Evolutionary conservation across 768 basidiomycete genomes (phyloP).

Genomic region (Suillus americanus): DNA sequence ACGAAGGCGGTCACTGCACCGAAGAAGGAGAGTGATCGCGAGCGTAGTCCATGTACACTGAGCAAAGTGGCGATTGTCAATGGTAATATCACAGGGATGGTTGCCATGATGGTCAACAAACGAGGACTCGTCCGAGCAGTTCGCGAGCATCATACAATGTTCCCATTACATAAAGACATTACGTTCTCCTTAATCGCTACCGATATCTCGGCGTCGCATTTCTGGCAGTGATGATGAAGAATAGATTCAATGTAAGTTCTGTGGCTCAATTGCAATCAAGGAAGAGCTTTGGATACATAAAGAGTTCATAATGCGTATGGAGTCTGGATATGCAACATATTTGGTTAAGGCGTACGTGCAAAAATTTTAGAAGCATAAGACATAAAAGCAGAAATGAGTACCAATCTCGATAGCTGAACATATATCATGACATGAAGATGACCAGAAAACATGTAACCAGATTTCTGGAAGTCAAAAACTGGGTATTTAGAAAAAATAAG

Average conservation of each 20-base stretch:
- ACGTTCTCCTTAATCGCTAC: background rate
- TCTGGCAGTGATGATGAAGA: background rate
- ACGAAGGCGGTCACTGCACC: slow-evolving; percentile 78
- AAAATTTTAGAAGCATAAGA: background rate
- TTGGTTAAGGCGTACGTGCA: background rate
- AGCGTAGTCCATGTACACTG: slow-evolving; percentile 67
- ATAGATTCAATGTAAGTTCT: background rate
- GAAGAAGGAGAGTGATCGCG: slow-evolving; percentile 70
- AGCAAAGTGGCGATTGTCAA: slow-evolving; percentile 52
- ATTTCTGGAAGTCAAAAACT: background rate
- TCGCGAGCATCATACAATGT: background rate
- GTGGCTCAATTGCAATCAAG: background rate
- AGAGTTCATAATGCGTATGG: background rate
- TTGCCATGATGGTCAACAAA: background rate
- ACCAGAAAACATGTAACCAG: background rate
- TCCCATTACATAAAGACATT: background rate
- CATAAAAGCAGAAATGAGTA: background rate
- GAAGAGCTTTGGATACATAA: background rate
- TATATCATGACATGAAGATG: background rate
- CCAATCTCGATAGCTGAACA: background rate
- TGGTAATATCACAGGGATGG: slow-evolving; percentile 41
- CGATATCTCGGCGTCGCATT: no score
- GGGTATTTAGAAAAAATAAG: background rate
- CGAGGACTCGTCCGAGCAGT: background rate
- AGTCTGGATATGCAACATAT: background rate